phyloP scores from a whole-genome alignment of 179 eudicot genomes.

The Beta corolliflora region DNA sequence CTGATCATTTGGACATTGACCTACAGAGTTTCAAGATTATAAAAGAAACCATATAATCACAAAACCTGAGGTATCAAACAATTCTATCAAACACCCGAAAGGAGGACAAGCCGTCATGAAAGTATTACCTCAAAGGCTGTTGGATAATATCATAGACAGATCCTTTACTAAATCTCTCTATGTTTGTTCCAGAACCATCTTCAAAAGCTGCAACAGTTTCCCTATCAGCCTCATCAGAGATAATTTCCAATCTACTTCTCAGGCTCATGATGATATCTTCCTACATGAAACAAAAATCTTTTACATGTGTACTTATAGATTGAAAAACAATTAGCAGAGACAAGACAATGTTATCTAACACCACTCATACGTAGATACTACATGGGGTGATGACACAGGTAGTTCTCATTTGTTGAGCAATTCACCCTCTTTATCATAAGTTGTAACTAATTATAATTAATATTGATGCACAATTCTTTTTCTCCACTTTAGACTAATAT shows the following conservation, averaged over 20 bases:
- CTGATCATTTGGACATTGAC: background rate
- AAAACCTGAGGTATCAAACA: background rate
- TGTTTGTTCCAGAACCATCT: conserved; percentile 40
- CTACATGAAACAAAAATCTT: conserved; percentile 35
- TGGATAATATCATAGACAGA: conserved; percentile 45
- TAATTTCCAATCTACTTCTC: conserved; percentile 75
- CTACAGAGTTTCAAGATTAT: background rate
- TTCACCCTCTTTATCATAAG: background rate
- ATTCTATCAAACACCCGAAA: background rate
- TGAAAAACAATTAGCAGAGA: background rate
- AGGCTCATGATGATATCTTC: conserved; percentile 78
- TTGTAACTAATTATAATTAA: background rate
- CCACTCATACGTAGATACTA: background rate
- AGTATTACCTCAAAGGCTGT: conserved; percentile 61
- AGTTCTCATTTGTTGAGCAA: background rate
- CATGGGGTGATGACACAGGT: background rate
- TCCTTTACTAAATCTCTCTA: conserved; percentile 32
- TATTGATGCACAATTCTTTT: background rate
- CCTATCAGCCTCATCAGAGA: conserved; percentile 77
- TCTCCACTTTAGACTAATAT: background rate
- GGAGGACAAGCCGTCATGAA: background rate
- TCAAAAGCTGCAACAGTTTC: conserved; percentile 37
- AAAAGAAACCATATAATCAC: background rate
- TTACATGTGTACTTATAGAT: background rate
- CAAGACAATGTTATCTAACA: background rate